Base-by-base conservation (phyloP, 208 protist species). In the Acanthamoeba royreba region DNA sequence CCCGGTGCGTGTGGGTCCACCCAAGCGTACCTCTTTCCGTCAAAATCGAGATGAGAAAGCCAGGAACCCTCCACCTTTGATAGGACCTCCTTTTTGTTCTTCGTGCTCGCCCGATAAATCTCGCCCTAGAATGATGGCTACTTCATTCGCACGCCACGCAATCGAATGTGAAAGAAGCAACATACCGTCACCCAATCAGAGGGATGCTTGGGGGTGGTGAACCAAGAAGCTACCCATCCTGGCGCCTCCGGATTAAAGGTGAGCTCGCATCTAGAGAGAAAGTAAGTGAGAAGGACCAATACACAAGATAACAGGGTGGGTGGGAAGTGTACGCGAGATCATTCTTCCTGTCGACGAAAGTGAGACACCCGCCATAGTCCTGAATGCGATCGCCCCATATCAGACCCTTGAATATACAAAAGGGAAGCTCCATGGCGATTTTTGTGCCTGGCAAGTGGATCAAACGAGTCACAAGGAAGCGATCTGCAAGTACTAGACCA, bases 31-130 rank as follows among this genome's bases (percentile, higher is more conserved):
- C 83, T 13, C 52, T 83, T 47, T 33, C 81, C 74, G 46, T 91
- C 87, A 31, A 94, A 13, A 43, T 89, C 74, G 66, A 94, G 3
- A 35, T 85, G 61, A 17, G 31, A 55, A 13, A 94, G 92, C 92
- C 92, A 94, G 8, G 81, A 81, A 1, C 79, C 79, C 49, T 87
- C 79, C 45, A 87, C 79, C 43, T 61, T 52, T 28, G 46, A 28
- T 4, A 87, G 49, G 31, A 58, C 11, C n/a, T 87, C 79, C 4
- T 58, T 53, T 47, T 87, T 87, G 45, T 87, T 42, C 25, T 87
- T 87, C 40, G 69, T 46, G 69, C 69, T 79, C 69, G 47, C 25
- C 35, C 69, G 69, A 19, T 79, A 46, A n/a, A 79, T 79, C 38
- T 2, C 40, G 69, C 69, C 69, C 69, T 42, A n/a, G 4, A 25